phyloP scores from a whole-genome alignment of 2,329 filamentous ascomycete species.

The Neofusicoccum laricinum region DNA sequence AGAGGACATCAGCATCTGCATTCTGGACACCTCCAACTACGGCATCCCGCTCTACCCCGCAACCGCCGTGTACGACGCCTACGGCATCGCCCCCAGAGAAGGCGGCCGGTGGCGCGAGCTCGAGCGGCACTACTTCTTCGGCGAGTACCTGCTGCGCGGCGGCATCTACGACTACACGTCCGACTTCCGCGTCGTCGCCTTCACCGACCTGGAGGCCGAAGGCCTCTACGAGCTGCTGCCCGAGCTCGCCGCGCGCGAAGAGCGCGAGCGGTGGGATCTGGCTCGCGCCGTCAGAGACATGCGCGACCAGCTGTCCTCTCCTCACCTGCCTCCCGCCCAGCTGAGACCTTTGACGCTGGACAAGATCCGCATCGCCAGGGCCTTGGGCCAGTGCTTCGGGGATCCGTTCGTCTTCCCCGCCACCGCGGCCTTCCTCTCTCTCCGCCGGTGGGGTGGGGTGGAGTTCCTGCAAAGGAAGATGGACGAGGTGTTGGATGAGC shows the following conservation, averaged over 20 bases:
- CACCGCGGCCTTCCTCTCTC: too few relatives aligned
- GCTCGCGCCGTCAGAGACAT: background rate
- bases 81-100: background rate
- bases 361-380: too few relatives aligned
- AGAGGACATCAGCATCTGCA: background rate
- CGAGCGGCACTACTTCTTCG: constrained; percentile 3
- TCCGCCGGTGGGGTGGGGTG: too few relatives aligned
- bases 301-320: too few relatives aligned
- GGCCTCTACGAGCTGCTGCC: background rate
- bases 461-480: too few relatives aligned
- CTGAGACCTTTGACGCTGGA: too few relatives aligned
- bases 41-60: background rate
- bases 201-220: background rate
- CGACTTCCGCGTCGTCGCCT: background rate
- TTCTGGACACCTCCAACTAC: background rate
- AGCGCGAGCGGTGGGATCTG: background rate
- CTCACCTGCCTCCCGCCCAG: too few relatives aligned
- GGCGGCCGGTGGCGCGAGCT: background rate
- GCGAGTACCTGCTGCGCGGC: background rate
- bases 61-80: background rate
- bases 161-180: background rate
- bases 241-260: background rate
- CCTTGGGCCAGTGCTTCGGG: too few relatives aligned
- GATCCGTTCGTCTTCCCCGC: too few relatives aligned
- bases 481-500: too few relatives aligned